Evolutionary conservation across 176 grass and related monocot species (phyloP).

Genomic region (Echinochloa phyllopogon): DNA sequence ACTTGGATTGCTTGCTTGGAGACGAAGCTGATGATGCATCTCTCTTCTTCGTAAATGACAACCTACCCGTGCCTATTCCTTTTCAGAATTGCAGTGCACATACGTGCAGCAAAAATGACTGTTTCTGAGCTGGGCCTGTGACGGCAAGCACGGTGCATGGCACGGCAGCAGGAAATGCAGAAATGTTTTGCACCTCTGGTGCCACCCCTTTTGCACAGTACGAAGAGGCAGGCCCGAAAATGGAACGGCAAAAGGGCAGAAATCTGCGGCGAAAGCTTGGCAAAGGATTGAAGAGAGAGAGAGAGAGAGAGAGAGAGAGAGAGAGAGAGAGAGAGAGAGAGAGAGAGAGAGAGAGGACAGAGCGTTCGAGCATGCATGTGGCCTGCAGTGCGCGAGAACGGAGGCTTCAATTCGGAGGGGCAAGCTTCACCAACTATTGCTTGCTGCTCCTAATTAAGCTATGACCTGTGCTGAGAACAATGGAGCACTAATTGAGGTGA

Average conservation of each 20-base stretch:
- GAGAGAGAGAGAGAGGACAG: neutral
- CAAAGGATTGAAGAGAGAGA: constrained; percentile 9
- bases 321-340: too few species aligned
- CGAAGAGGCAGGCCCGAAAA: neutral
- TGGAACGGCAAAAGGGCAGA: constrained; percentile 9
- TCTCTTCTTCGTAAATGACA: neutral
- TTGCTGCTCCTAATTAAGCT: constrained; percentile 14
- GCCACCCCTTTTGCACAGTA: neutral
- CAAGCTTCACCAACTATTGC: constrained; percentile 35
- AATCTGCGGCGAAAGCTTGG: constrained; percentile 11
- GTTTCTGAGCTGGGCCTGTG: neutral
- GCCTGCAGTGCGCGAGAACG: constrained; percentile 8
- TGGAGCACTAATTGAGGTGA: constrained; percentile 18
- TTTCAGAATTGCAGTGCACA: neutral
- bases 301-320: too few species aligned
- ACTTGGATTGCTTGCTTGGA: constrained; percentile 8
- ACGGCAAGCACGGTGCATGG: neutral
- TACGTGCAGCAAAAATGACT: neutral
- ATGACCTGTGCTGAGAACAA: constrained; percentile 3
- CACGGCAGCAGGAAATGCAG: neutral
- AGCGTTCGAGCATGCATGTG: constrained; percentile 29
- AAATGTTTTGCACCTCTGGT: neutral
- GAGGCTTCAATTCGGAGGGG: constrained; percentile 31
- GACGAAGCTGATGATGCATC: neutral
- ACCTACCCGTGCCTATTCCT: neutral